Evolutionary conservation across 2,329 filamentous ascomycete genomes (phyloP), one percentile per base, ranked within the genome.

Genomic region (Cladosporium sp.): DNA sequence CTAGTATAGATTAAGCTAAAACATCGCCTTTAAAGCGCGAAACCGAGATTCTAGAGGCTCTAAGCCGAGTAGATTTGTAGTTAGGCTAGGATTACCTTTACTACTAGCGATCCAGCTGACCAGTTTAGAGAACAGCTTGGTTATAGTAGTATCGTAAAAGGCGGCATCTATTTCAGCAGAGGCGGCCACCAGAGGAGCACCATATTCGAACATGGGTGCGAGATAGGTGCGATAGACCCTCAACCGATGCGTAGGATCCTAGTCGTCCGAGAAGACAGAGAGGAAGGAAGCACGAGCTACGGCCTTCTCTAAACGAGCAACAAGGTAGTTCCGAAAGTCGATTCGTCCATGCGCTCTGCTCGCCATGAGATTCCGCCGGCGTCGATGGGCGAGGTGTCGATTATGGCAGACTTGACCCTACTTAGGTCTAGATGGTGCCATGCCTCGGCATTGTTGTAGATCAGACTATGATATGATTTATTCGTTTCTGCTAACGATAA

Each of bases 381-480:
- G 67, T 89, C 86, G 62, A 88, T 81, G 11, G 78, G 75, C 30
- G 77, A 74, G 49, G 75, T 71, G n/a, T 76, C 73, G 61, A 88
- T 81, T 66, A 87, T 83, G 8, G 88, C 87, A 2, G 84, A 81
- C 64, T 83, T 86, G 66, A 89, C 83, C n/a, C 76, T 78, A 4
- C 85, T 87, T 50, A 97, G 79, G 71, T 97, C 89, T 42, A 96
- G 80, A 71, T 93, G 85, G 50, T 91, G 86, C 74, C 95, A 94
- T 55, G 89, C 84, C 63, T 88, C 87, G 0, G 89, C 86, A 0
- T 88, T 89, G 59, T 84, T 76, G 66, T 83, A 78, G 59, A 96
- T 72, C 28, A 92, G 77, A 45, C 80, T 77, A 58, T 83, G 83
- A 67, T 92, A 82, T 34, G 80, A 72, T 61, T 82, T 87, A 66